These are phyloP conservation scores for Rossbeevera mucosa DNA, from an alignment of 768 basidiomycete genomes.

Conservation along the genomic window DNA sequence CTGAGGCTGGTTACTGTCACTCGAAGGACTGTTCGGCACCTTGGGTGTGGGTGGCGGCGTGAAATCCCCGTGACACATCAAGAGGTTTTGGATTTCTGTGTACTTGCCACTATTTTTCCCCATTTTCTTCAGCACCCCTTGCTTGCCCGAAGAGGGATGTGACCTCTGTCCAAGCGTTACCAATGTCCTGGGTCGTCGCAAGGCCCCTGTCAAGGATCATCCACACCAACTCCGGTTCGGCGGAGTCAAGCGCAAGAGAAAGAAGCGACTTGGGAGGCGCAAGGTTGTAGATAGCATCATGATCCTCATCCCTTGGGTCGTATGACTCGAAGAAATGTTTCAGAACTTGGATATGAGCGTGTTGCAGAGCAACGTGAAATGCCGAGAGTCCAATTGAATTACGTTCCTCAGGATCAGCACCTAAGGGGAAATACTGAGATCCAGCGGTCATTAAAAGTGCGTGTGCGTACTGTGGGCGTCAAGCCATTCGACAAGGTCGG, in stretches of 20 bases:
- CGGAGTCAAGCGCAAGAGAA: conserved; percentile 53
- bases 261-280: conserved; percentile 43
- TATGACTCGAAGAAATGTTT: conserved; percentile 60
- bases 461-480: conserved; percentile 59
- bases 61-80: conserved; percentile 49
- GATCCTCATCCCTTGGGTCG: conserved; percentile 51
- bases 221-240: conserved; percentile 61
- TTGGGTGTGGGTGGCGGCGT: conserved; percentile 40
- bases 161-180: conserved; percentile 46
- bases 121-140: conserved; percentile 20
- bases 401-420: conserved; percentile 69
- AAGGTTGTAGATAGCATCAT: conserved; percentile 43
- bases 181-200: conserved; percentile 45
- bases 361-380: conserved; percentile 60
- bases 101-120: conserved; percentile 34
- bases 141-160: conserved; percentile 35
- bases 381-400: conserved; percentile 55
- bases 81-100: conserved; percentile 48
- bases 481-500: conserved; percentile 62
- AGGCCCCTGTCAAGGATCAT: conserved; percentile 58
- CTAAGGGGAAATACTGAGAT: conserved; percentile 35
- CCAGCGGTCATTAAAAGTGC: conserved; percentile 21
- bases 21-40: conserved; percentile 8
- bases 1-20: conserved; percentile 13
- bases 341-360: conserved; percentile 49